Percentiles rank a stretch among this genome's conserved stretches.
Evolutionary conservation across 192 early-diverging fungal species (phyloP).

Genomic region (Mortierella alpina): DNA sequence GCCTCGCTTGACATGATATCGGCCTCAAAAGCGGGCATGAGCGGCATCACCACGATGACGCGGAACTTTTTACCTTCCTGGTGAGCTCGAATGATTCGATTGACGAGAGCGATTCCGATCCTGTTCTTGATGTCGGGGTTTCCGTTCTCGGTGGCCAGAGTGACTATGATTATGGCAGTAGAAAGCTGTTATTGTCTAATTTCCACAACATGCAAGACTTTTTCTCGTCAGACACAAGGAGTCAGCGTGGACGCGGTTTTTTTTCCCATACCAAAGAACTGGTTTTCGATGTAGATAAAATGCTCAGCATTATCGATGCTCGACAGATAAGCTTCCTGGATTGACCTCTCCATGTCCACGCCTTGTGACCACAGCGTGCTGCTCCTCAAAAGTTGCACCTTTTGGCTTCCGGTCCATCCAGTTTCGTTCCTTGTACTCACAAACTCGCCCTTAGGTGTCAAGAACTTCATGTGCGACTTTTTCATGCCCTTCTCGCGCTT

Average conservation of each 20-base stretch:
- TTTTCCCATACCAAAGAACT: slow-evolving; percentile 82
- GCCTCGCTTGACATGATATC: slow-evolving; percentile 82
- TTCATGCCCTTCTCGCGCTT: slow-evolving; percentile 76
- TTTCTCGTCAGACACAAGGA: neutral
- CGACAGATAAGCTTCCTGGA: slow-evolving; percentile 85
- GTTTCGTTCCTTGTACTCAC: slow-evolving; percentile 66
- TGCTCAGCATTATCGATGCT: slow-evolving; percentile 82
- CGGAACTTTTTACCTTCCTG: slow-evolving; percentile 75
- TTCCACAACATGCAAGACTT: neutral
- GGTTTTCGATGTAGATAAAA: slow-evolving; percentile 96
- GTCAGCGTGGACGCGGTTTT: neutral
- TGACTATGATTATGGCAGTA: slow-evolving; percentile 47
- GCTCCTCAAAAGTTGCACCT: slow-evolving; percentile 78
- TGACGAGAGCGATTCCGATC: slow-evolving; percentile 82
- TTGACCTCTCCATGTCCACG: slow-evolving; percentile 73
- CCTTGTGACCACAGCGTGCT: slow-evolving; percentile 79
- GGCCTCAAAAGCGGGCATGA: slow-evolving; percentile 90
- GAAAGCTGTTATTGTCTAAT: neutral
- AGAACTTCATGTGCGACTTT: slow-evolving; percentile 67
- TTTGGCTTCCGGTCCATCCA: slow-evolving; percentile 71
- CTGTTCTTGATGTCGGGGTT: slow-evolving; percentile 79
- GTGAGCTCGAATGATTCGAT: slow-evolving; percentile 81
- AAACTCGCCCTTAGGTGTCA: slow-evolving; percentile 83
- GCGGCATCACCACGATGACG: slow-evolving; percentile 86
- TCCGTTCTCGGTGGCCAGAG: slow-evolving; percentile 55